phyloP scores from a whole-genome alignment of 352 stramenopile species.

The Globisporangium emineosum region DNA sequence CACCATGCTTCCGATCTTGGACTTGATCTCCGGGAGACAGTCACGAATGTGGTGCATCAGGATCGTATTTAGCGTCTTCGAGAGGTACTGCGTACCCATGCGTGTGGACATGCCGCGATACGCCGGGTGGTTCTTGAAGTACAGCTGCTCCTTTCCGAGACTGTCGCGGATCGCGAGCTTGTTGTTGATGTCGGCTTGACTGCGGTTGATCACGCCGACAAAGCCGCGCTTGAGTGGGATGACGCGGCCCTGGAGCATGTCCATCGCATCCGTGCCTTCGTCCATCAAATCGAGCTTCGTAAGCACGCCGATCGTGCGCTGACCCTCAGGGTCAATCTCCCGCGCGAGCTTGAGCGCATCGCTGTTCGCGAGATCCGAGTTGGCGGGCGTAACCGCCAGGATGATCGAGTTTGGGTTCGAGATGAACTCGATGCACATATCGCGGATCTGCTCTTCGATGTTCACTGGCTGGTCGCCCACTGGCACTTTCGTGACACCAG shows the following conservation, averaged over 20 bases:
- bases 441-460: constrained; percentile 99
- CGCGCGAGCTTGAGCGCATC: constrained; percentile 98
- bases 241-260: constrained; percentile 96
- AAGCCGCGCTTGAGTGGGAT: constrained; percentile 98
- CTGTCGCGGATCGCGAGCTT: constrained; percentile 94
- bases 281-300: constrained; percentile 99
- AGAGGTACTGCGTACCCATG: constrained; percentile 96
- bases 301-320: constrained; percentile 98
- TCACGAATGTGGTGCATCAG: constrained; percentile 99
- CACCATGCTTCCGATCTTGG: constrained; percentile 95
- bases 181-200: constrained; percentile 98
- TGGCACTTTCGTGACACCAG: constrained; percentile 97
- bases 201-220: constrained; percentile 98
- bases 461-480: constrained; percentile 98
- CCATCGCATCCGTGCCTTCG: constrained; percentile 96
- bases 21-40: constrained; percentile 98
- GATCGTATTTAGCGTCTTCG: constrained; percentile 97
- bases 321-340: constrained; percentile 89
- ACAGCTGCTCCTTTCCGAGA: constrained; percentile 94
- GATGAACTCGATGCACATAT: constrained; percentile 99
- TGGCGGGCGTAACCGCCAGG: constrained; percentile 97
- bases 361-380: constrained; percentile 98
- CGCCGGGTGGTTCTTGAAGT: constrained; percentile 96
- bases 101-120: constrained; percentile 93
- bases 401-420: constrained; percentile 99